Conservation (phyloP, 441 rosid genomes). For the Populus hybrid region DNA sequence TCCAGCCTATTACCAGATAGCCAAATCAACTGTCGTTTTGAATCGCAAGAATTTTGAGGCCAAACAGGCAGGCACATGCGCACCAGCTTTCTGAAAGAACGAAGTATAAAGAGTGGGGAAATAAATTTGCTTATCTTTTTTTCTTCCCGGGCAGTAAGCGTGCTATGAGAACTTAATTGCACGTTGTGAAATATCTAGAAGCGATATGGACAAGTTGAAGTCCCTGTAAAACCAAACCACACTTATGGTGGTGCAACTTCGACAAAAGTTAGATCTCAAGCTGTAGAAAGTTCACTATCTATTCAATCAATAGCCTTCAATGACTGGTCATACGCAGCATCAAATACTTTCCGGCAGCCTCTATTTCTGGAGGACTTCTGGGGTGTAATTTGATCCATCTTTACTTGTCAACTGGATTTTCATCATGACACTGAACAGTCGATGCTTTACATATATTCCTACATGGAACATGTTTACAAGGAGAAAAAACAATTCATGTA, state of each 20-base stretch:
- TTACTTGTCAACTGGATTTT: background rate
- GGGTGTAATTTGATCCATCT: background rate
- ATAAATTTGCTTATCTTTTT: background rate
- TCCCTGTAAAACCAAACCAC: background rate
- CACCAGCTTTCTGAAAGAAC: background rate
- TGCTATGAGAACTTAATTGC: background rate
- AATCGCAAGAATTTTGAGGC: background rate
- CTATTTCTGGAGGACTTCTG: conserved; percentile 1
- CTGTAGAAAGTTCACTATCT: background rate
- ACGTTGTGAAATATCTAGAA: background rate
- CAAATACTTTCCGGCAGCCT: conserved; percentile 1
- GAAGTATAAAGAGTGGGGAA: background rate
- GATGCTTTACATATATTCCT: background rate
- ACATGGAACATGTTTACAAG: background rate
- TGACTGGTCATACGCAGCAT: background rate
- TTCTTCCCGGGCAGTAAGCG: background rate
- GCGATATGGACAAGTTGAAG: background rate
- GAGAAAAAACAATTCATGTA: background rate
- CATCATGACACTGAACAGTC: background rate
- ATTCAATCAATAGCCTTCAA: background rate
- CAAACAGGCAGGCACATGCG: background rate
- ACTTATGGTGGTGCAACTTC: background rate
- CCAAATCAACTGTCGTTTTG: background rate
- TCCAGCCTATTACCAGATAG: background rate
- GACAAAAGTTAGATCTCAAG: background rate